Percentiles rank a stretch among this genome's conserved stretches.
Evolutionary conservation across 257 asterid species (phyloP).

Genomic region (Anisodus acutangulus): DNA sequence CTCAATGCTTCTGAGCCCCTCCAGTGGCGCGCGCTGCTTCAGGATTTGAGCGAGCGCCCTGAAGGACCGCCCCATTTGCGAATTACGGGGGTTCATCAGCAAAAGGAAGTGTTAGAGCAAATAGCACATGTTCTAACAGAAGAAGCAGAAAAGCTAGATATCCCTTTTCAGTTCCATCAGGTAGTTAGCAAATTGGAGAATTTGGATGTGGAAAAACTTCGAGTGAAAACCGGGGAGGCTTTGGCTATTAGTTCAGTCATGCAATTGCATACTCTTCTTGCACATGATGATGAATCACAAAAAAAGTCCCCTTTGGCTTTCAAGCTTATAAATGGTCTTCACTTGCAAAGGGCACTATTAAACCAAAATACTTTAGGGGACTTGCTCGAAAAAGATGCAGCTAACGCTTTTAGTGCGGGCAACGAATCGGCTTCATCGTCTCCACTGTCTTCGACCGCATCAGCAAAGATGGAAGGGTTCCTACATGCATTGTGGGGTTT

Average conservation of each 20-base stretch:
- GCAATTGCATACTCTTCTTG: slow-evolving; percentile 75
- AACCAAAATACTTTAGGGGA: slow-evolving; percentile 63
- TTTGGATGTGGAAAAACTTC: slow-evolving; percentile 67
- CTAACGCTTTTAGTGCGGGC: slow-evolving; percentile 58
- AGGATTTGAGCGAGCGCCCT: slow-evolving; percentile 89
- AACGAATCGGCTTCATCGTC: slow-evolving; percentile 76
- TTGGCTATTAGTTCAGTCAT: slow-evolving; percentile 71
- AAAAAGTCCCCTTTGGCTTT: slow-evolving; percentile 50
- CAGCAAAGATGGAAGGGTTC: slow-evolving; percentile 57
- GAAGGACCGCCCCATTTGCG: slow-evolving; percentile 98
- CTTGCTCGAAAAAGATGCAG: slow-evolving; percentile 66
- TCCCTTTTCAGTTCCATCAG: slow-evolving; percentile 89
- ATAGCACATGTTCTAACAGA: slow-evolving; percentile 73
- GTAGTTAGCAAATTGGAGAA: slow-evolving; percentile 68
- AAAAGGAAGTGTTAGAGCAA: slow-evolving; percentile 71
- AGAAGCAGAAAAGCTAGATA: slow-evolving; percentile 84
- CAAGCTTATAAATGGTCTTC: slow-evolving; percentile 44
- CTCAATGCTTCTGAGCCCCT: slow-evolving; percentile 72
- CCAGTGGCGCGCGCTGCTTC: slow-evolving; percentile 89
- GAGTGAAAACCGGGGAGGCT: slow-evolving; percentile 97
- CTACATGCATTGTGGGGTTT: slow-evolving; percentile 69
- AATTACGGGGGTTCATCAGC: slow-evolving; percentile 79
- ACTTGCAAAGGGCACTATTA: slow-evolving; percentile 55
- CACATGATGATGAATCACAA: slow-evolving; percentile 46
- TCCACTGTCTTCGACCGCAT: slow-evolving; percentile 50